Evolutionary conservation across 495 filamentous ascomycete species (phyloP).

Genomic region (Talaromyces stipitatus): DNA sequence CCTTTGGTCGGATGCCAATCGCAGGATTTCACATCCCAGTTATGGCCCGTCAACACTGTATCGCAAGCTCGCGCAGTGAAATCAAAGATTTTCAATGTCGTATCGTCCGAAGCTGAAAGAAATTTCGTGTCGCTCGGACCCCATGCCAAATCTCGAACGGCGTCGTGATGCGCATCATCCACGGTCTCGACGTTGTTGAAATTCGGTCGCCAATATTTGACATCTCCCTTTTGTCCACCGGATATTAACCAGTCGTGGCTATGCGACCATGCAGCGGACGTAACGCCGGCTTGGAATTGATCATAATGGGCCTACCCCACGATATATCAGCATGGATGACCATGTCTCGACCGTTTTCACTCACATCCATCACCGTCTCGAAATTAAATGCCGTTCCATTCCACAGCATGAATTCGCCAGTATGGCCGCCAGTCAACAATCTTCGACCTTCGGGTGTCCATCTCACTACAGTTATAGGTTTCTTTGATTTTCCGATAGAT

Average conservation of each 20-base stretch:
- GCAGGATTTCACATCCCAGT: constrained; percentile 92
- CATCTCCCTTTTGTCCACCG: constrained; percentile 85
- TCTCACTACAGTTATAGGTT: constrained; percentile 92
- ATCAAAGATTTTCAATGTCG: constrained; percentile 89
- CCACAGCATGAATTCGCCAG: constrained; percentile 97
- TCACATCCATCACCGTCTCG: constrained; percentile 90
- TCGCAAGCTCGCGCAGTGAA: constrained; percentile 82
- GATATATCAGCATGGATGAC: constrained; percentile 4
- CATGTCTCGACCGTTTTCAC: constrained; percentile 10
- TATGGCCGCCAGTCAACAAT: constrained; percentile 85
- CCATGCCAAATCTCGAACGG: constrained; percentile 88
- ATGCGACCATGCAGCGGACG: constrained; percentile 82
- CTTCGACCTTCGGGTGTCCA: constrained; percentile 96
- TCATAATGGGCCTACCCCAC: constrained; percentile 67
- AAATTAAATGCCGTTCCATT: constrained; percentile 99
- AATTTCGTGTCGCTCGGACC: constrained; percentile 91
- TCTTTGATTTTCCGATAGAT: constrained; percentile 94
- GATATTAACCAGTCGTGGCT: constrained; percentile 95
- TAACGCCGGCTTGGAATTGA: constrained; percentile 63
- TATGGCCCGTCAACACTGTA: constrained; percentile 75
- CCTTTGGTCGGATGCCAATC: constrained; percentile 98
- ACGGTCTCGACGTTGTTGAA: constrained; percentile 98
- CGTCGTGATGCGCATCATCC: constrained; percentile 81
- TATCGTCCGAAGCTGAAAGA: constrained; percentile 90
- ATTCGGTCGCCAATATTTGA: constrained; percentile 99